Evolutionary conservation across 768 basidiomycete genomes (phyloP), one percentile per base, ranked within the genome.

Genomic region (Inosperma sp.): DNA sequence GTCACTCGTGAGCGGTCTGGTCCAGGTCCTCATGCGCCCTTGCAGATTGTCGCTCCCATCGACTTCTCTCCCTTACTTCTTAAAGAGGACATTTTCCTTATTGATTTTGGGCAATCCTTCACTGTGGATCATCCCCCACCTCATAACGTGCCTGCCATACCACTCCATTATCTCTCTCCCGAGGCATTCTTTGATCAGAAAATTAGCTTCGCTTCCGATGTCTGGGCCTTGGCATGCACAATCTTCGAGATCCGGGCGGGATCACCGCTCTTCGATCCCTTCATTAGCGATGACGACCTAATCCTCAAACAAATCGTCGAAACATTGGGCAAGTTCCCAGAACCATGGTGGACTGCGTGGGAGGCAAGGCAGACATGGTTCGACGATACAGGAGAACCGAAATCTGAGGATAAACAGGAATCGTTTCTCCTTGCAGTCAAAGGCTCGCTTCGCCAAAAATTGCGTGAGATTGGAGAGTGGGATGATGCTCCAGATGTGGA

Each of bases 191-290:
- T 73, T 54, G 73, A 68, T 49, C 56, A 54, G 9, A 40, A 52
- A 3, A 49, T 50, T 5, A 59, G 63, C 26, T 41, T 65, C 30
- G 55, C 51, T 40, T 33, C 74, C 10, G 72, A 75, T 52, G 54
- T 75, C 30, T 75, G 75, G 74, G 58, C 65, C 3, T 59, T 76
- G 16, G 74, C 54, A 50, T 76, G 75, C 55, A 52, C 65, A 40
- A 68, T 75, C 53, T 76, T 71, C 53, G 68, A 74, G 59, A 70
- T 74, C 49, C 67, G 72, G 16, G 68, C 73, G 22, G 72, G 73
- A 4, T 65, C 54, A 31, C 49, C 73, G 21, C 69, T 75, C 41
- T 75, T 74, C 49, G 72, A 72, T 7, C 17, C 69, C 8, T 71
- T 72, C 52, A 51, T 73, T 2, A 59, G 64, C 10, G 55, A 60